These are phyloP conservation scores for Sarocladium oryzae DNA, from an alignment of 2,329 filamentous ascomycete genomes.

Conservation along the genomic window DNA sequence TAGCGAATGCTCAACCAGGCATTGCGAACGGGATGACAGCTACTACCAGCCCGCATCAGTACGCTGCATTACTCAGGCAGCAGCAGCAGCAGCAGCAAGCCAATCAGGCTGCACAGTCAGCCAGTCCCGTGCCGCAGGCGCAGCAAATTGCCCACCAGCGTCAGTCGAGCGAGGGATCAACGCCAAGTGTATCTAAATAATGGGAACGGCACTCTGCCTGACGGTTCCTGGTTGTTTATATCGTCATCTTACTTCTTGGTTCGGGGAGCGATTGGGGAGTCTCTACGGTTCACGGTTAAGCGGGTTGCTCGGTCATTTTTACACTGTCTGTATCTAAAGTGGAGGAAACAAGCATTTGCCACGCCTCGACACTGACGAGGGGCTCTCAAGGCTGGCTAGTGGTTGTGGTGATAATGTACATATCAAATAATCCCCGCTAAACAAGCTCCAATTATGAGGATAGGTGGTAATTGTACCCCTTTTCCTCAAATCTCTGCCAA, in stretches of 20 bases:
- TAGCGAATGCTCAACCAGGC: slow-evolving; percentile 32
- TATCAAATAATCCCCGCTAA: slow-evolving; percentile 8
- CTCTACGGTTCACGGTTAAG: neutral
- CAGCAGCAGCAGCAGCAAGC: slow-evolving; percentile 46
- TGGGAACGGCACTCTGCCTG: neutral
- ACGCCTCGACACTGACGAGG: neutral
- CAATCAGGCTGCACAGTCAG: slow-evolving; percentile 16
- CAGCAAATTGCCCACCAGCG: slow-evolving; percentile 10
- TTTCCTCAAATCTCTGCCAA: neutral
- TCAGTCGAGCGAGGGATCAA: slow-evolving; percentile 13
- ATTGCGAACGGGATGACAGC: slow-evolving; percentile 40
- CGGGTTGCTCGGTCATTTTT: slow-evolving; percentile 1
- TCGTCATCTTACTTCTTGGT: neutral
- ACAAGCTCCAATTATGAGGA: neutral
- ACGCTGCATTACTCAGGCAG: slow-evolving; percentile 50
- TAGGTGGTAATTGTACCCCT: neutral
- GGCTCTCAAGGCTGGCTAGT: slow-evolving; percentile 1
- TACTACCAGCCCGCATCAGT: slow-evolving; percentile 50
- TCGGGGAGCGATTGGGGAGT: neutral
- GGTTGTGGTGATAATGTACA: neutral
- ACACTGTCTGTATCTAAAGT: neutral
- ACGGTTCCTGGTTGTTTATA: neutral
- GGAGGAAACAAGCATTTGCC: neutral
- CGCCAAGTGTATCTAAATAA: slow-evolving; percentile 7
- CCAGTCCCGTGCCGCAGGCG: slow-evolving; percentile 7